These are phyloP conservation scores for Metarhizium album DNA, from an alignment of 2,329 filamentous ascomycete genomes.

Conservation along the genomic window DNA sequence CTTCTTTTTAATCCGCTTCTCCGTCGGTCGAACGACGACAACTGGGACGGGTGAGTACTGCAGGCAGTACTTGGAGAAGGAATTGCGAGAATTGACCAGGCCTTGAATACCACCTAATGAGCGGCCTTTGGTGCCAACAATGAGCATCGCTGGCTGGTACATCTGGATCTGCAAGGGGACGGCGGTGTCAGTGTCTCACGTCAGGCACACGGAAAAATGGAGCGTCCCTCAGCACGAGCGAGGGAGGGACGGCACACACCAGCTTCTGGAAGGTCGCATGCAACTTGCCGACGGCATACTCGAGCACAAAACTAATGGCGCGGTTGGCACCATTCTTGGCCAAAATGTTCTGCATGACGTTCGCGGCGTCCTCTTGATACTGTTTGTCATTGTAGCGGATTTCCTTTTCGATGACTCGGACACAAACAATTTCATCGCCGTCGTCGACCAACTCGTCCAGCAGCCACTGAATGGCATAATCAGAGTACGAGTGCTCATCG, in stretches of 20 bases:
- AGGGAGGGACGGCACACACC: slow-evolving; percentile 40
- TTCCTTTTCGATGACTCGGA: slow-evolving; percentile 79
- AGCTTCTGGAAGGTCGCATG: slow-evolving; percentile 85
- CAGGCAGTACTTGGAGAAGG: slow-evolving; percentile 87
- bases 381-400: slow-evolving; percentile 56
- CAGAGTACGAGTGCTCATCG: slow-evolving; percentile 84
- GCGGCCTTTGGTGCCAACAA: slow-evolving; percentile 79
- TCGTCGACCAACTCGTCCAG: slow-evolving; percentile 88
- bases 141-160: slow-evolving; percentile 82
- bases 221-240: too few species aligned
- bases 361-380: slow-evolving; percentile 67
- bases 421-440: slow-evolving; percentile 84
- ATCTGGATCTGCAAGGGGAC: slow-evolving; percentile 59
- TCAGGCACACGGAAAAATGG: background rate
- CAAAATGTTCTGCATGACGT: slow-evolving; percentile 65
- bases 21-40: slow-evolving; percentile 79
- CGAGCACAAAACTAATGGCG: slow-evolving; percentile 74
- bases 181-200: slow-evolving; percentile 7
- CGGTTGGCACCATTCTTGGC: slow-evolving; percentile 68
- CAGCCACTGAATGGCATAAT: slow-evolving; percentile 86
- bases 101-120: slow-evolving; percentile 80
- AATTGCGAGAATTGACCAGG: slow-evolving; percentile 65
- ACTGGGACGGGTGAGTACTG: slow-evolving; percentile 91
- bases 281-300: slow-evolving; percentile 81
- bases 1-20: slow-evolving; percentile 84